These are phyloP conservation scores for Xanthoparmelia taractica DNA, from an alignment of 495 filamentous ascomycete genomes.

Conservation along the genomic window DNA sequence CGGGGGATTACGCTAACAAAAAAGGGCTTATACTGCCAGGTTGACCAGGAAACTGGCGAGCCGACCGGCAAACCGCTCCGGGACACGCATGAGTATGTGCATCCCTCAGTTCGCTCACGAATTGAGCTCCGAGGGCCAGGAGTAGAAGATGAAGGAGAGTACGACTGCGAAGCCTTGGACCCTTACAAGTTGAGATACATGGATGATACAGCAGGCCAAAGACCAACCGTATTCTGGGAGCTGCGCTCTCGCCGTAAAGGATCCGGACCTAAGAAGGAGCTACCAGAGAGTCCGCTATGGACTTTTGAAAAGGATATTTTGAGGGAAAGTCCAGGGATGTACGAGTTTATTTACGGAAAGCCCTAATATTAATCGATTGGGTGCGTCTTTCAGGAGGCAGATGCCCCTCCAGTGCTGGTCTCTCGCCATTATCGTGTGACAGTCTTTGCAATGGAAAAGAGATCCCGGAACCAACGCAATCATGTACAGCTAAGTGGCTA, in stretches of 20 bases:
- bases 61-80: conserved; percentile 14
- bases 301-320: conserved; percentile 18
- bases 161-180: conserved; percentile 22
- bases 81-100: conserved; percentile 27
- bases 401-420: background rate
- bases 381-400: background rate
- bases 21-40: conserved; percentile 15
- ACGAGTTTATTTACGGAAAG: conserved; percentile 17
- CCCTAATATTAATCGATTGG: background rate
- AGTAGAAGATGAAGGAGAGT: conserved; percentile 22
- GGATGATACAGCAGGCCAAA: conserved; percentile 19
- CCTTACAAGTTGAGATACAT: conserved; percentile 22
- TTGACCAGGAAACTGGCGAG: conserved; percentile 21
- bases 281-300: conserved; percentile 23
- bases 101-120: conserved; percentile 24
- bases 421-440: background rate
- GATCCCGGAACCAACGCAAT: background rate
- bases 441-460: background rate
- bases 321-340: conserved; percentile 16
- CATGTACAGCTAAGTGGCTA: too few species aligned
- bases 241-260: conserved; percentile 18
- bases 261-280: conserved; percentile 9
- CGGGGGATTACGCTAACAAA: background rate
- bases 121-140: conserved; percentile 21
- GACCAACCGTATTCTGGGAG: conserved; percentile 23